Conservation (phyloP, 345 rosid genomes). For the Arabidopsis arenosa region DNA sequence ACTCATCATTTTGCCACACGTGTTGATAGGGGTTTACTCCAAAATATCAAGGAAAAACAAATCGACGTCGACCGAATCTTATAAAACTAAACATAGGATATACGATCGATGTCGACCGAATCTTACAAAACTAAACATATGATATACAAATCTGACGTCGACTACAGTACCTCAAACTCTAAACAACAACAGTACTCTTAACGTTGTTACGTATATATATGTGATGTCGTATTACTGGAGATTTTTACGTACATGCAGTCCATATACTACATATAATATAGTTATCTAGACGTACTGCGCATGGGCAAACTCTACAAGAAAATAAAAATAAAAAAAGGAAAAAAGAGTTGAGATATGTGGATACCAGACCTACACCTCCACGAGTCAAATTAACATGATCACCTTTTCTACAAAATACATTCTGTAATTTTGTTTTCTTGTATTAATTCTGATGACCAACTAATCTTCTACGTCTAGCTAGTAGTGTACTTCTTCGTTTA, state of each 20-base stretch:
- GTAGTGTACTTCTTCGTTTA: too few relatives aligned
- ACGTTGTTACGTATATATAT: too few relatives aligned
- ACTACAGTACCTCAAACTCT: neutral
- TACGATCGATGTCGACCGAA: slow-evolving; percentile 2
- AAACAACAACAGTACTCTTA: neutral
- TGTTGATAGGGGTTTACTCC: neutral
- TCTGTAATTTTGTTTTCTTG: neutral
- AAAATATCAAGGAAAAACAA: neutral
- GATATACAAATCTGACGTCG: neutral
- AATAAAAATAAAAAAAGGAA: neutral
- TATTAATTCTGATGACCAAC: neutral
- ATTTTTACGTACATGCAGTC: too few relatives aligned
- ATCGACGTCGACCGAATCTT: slow-evolving; percentile 13
- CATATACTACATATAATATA: too few relatives aligned
- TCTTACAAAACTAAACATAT: neutral
- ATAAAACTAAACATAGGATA: neutral
- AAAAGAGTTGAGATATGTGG: neutral
- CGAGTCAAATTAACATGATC: neutral
- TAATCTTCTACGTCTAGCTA: neutral
- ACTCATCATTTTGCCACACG: neutral
- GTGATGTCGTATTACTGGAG: too few relatives aligned
- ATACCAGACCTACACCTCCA: neutral
- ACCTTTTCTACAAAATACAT: neutral
- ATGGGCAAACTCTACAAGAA: neutral
- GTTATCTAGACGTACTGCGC: too few relatives aligned